Conservation (phyloP, 345 rosid species). For the Limnanthes douglasii region DNA sequence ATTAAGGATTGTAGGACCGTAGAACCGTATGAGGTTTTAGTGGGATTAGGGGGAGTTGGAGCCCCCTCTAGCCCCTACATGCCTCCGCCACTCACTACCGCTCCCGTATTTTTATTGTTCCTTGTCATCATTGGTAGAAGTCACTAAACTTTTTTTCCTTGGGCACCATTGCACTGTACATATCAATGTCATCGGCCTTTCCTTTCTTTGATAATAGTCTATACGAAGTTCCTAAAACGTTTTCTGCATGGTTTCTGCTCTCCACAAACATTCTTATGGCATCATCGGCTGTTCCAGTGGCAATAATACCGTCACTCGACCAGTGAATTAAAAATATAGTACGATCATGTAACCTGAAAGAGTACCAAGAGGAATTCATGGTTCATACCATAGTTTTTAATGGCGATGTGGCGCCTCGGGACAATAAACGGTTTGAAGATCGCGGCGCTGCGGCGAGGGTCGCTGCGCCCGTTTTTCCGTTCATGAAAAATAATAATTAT, state of each 20-base stretch:
- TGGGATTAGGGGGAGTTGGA: too few relatives aligned
- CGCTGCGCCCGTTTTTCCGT: too few relatives aligned
- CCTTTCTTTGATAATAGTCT: slow-evolving; percentile 53
- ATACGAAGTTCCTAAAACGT: slow-evolving; percentile 36
- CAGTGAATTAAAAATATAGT: slow-evolving; percentile 85
- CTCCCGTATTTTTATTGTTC: slow-evolving; percentile 64
- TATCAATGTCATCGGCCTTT: slow-evolving; percentile 84
- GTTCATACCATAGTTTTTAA: too few relatives aligned
- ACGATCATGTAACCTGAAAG: slow-evolving; percentile 93
- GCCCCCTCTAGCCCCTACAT: too few relatives aligned
- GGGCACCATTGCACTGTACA: slow-evolving; percentile 70
- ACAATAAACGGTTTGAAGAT: too few relatives aligned
- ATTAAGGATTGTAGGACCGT: too few relatives aligned
- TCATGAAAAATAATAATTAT: too few relatives aligned
- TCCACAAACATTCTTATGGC: slow-evolving; percentile 62
- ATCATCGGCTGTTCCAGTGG: slow-evolving; percentile 91
- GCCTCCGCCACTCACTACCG: too few relatives aligned
- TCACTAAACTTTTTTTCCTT: slow-evolving; percentile 43
- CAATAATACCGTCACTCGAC: slow-evolving; percentile 90
- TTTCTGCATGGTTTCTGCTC: slow-evolving; percentile 50
- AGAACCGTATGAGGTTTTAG: too few relatives aligned
- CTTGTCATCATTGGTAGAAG: slow-evolving; percentile 85
- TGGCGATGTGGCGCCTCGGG: too few relatives aligned
- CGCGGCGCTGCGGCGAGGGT: too few relatives aligned
- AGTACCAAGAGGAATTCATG: slow-evolving; percentile 61